phyloP scores from a whole-genome alignment of 2,329 filamentous ascomycete species.

The Pseudogymnoascus sp. region DNA sequence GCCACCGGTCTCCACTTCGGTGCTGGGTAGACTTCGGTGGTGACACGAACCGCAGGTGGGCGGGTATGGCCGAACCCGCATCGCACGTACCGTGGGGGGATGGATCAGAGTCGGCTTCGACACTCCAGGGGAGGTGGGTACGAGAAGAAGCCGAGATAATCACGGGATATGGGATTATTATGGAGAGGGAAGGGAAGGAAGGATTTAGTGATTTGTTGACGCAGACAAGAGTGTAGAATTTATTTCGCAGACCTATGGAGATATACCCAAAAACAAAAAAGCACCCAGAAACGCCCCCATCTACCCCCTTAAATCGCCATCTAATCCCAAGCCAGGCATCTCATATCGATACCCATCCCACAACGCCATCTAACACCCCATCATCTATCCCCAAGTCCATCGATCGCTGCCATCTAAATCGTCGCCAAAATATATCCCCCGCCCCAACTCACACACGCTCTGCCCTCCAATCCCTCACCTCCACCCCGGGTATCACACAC shows the following conservation, averaged over 20 bases:
- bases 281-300: background rate
- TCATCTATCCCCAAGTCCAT: slow-evolving; percentile 10
- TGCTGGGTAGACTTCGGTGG: too few relatives aligned
- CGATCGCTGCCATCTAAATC: background rate
- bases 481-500: slow-evolving; percentile 19
- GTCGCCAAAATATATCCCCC: background rate
- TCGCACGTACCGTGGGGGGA: too few relatives aligned
- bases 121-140: too few relatives aligned
- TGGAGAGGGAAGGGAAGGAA: background rate
- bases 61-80: too few relatives aligned
- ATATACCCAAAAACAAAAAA: background rate
- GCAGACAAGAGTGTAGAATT: background rate
- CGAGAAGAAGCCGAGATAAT: too few relatives aligned
- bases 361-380: slow-evolving; percentile 1
- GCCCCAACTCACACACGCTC: slow-evolving; percentile 22
- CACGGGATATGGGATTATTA: background rate
- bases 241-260: background rate
- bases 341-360: background rate
- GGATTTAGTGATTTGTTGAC: background rate
- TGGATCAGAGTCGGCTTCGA: too few relatives aligned
- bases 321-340: background rate
- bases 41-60: too few relatives aligned
- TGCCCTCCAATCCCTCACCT: slow-evolving; percentile 21
- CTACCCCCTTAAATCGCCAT: slow-evolving; percentile 10
- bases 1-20: too few relatives aligned